Percentiles rank a stretch among this genome's conserved stretches.
Conservation (phyloP, 495 filamentous ascomycete species). For the Friedmanniomyces simplex region DNA sequence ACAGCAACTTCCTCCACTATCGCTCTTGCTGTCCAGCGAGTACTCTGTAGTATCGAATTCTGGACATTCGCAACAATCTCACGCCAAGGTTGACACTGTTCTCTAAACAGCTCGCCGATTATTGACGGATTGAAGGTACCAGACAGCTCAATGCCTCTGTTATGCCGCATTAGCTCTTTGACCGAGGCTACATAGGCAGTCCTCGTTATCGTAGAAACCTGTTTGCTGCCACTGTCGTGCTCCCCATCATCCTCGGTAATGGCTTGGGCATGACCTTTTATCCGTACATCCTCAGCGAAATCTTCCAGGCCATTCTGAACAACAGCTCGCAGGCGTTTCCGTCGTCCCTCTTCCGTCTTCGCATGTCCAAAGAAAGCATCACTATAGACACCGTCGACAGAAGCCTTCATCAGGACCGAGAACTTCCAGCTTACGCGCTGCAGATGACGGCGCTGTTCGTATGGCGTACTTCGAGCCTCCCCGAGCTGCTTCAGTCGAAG, state of each 20-base stretch:
- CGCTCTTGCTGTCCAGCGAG: too few relatives aligned
- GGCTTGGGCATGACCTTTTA: constrained; percentile 32
- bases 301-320: constrained; percentile 45
- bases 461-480: constrained; percentile 33
- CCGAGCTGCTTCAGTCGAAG: constrained; percentile 39
- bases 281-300: constrained; percentile 42
- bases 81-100: too few relatives aligned
- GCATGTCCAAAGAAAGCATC: constrained; percentile 45
- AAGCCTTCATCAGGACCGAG: constrained; percentile 38
- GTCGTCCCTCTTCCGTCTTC: constrained; percentile 28
- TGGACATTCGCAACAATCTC: too few relatives aligned
- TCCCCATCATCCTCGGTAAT: neutral
- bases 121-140: constrained; percentile 45
- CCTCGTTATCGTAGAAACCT: neutral
- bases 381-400: constrained; percentile 46
- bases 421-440: constrained; percentile 43
- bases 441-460: constrained; percentile 46
- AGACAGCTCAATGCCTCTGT: constrained; percentile 40
- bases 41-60: too few relatives aligned
- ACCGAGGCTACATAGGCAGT: constrained; percentile 18
- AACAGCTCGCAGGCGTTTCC: constrained; percentile 48
- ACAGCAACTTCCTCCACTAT: too few relatives aligned
- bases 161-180: constrained; percentile 32
- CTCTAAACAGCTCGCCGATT: constrained; percentile 43
- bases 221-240: neutral